These are phyloP conservation scores for Heritiera littoralis DNA, from an alignment of 345 rosid genomes.

Conservation along the genomic window DNA sequence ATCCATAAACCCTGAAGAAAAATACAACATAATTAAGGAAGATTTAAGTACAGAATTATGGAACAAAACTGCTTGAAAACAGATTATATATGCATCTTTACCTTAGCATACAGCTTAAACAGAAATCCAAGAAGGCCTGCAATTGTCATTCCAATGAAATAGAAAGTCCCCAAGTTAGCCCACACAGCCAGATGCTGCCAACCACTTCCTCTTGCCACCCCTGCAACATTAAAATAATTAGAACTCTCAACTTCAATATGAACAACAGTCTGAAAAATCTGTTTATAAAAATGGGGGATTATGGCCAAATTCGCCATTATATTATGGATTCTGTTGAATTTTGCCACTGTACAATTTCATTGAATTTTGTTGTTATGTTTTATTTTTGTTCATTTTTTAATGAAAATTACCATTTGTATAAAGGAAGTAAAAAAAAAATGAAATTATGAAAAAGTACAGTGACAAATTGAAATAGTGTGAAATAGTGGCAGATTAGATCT, in stretches of 20 bases:
- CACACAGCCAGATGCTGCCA: constrained; percentile 64
- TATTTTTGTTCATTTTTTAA: too few relatives aligned
- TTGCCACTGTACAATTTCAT: too few relatives aligned
- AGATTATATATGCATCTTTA: constrained; percentile 6
- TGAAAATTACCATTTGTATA: too few relatives aligned
- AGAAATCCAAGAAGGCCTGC: constrained; percentile 58
- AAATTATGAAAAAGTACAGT: too few relatives aligned
- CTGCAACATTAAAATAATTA: constrained; percentile 27
- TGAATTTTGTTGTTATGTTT: too few relatives aligned
- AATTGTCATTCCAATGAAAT: constrained; percentile 55
- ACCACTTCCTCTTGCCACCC: constrained; percentile 80
- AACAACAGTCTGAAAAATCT: background rate
- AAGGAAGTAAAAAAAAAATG: too few relatives aligned
- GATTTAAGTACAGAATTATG: background rate
- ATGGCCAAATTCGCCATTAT: too few relatives aligned
- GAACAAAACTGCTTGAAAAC: background rate
- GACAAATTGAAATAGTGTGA: background rate
- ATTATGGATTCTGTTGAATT: too few relatives aligned
- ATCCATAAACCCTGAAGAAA: constrained; percentile 67
- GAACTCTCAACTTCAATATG: background rate
- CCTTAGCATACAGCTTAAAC: constrained; percentile 54
- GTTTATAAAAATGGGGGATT: too few relatives aligned
- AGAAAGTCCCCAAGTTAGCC: constrained; percentile 54
- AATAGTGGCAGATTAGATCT: background rate
- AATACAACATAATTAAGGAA: background rate